These are phyloP conservation scores for Phellopilus nigrolimitatus DNA, from an alignment of 1,284 basidiomycete genomes.

Conservation along the genomic window DNA sequence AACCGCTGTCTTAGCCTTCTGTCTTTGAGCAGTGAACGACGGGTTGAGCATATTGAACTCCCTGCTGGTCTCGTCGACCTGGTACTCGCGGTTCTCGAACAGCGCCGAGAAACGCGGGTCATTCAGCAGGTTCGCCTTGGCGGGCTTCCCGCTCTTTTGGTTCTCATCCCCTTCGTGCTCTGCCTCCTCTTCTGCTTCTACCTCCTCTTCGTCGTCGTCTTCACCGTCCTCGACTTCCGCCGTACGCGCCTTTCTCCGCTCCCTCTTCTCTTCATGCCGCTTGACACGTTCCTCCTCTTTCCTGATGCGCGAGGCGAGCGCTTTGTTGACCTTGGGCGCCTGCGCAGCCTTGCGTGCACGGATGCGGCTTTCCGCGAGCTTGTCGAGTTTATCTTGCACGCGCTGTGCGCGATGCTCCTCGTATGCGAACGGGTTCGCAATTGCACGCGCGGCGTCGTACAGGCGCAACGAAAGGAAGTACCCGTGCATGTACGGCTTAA, in stretches of 20 bases:
- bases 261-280: slow-evolving; percentile 57
- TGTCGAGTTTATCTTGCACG: slow-evolving; percentile 87
- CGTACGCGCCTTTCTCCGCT: slow-evolving; percentile 38
- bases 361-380: slow-evolving; percentile 90
- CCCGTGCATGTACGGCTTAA: slow-evolving; percentile 99
- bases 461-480: slow-evolving; percentile 96
- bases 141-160: slow-evolving; percentile 28
- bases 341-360: slow-evolving; percentile 62
- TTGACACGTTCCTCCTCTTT: slow-evolving; percentile 68
- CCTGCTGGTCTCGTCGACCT: slow-evolving; percentile 83
- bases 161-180: slow-evolving; percentile 33
- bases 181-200: slow-evolving; percentile 37
- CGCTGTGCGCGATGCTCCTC: slow-evolving; percentile 89
- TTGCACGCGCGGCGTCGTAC: slow-evolving; percentile 93
- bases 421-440: slow-evolving; percentile 95
- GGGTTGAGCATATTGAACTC: slow-evolving; percentile 94
- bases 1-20: slow-evolving; percentile 68
- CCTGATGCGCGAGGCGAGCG: slow-evolving; percentile 81
- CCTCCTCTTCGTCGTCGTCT: slow-evolving; percentile 32
- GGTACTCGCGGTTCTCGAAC: slow-evolving; percentile 92
- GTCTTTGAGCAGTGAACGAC: slow-evolving; percentile 58
- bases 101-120: slow-evolving; percentile 91
- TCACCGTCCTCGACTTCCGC: no score
- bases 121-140: slow-evolving; percentile 57
- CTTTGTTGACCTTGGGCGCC: slow-evolving; percentile 87